Percentiles rank a stretch among this genome's conserved stretches.
These are phyloP conservation scores for Ambrosiella cleistominuta DNA, from an alignment of 2,329 filamentous ascomycete species.

Conservation along the genomic window DNA sequence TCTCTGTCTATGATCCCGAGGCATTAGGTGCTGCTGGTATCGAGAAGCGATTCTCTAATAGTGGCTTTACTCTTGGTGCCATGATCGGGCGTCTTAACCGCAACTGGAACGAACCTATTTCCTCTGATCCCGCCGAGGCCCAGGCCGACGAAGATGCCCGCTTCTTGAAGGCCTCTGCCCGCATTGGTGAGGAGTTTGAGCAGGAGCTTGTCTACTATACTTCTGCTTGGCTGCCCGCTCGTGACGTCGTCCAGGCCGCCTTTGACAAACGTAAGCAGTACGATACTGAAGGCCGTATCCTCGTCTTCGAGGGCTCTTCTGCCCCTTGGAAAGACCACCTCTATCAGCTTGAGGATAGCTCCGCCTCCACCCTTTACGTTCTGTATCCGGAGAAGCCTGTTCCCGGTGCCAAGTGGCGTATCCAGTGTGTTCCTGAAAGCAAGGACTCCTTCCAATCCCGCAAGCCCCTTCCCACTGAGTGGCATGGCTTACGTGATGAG, in stretches of 20 bases:
- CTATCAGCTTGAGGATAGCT: constrained; percentile 61
- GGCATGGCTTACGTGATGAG: constrained; percentile 79
- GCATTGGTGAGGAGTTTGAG: constrained; percentile 81
- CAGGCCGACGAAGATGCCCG: constrained; percentile 65
- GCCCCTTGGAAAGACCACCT: constrained; percentile 96
- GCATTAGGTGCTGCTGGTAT: constrained; percentile 53
- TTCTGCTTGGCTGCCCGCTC: constrained; percentile 71
- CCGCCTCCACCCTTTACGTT: constrained; percentile 55
- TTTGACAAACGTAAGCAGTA: constrained; percentile 51
- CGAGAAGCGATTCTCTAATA: constrained; percentile 66
- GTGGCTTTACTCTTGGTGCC: constrained; percentile 68
- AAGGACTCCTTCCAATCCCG: constrained; percentile 81
- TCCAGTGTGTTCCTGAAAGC: constrained; percentile 75
- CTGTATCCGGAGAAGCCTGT: constrained; percentile 72
- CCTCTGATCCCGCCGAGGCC: constrained; percentile 28
- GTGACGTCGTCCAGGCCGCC: constrained; percentile 57
- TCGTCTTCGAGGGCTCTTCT: constrained; percentile 60
- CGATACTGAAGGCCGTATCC: constrained; percentile 58
- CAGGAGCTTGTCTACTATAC: constrained; percentile 62
- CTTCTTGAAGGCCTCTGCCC: constrained; percentile 58
- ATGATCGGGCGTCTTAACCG: constrained; percentile 67
- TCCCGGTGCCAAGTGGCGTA: constrained; percentile 71
- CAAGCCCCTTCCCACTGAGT: constrained; percentile 76
- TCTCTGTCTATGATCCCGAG: constrained; percentile 61
- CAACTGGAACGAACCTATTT: constrained; percentile 53